Base-by-base conservation (phyloP, 1,284 basidiomycete species). In the Sutorius eximius region DNA sequence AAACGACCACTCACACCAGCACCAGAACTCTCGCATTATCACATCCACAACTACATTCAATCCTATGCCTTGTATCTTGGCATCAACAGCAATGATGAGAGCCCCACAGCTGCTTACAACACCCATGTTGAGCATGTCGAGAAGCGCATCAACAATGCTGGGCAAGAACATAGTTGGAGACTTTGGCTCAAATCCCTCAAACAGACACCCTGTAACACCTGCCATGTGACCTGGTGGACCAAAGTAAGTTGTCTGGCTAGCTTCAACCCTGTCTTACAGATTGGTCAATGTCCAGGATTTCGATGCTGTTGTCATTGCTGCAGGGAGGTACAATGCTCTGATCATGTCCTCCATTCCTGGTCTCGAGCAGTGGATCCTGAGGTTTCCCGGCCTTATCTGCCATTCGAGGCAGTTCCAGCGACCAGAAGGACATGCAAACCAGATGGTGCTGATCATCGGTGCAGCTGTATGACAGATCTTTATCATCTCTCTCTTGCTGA, bases 81-180 rank as follows among this genome's bases (percentile, higher is more conserved):
- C 10, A 52, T 76, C 24, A 78, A 79, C 53, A 71, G 67, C 52
- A 76, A 77, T 51, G 77, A 79, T 51, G 62, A 65, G 8, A 77
- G 71, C 52, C 67, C 71, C 0, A 57, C 74, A n/a, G 64, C 73
- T 1, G 71, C 70, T 1, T 81, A 76, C 63, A 76, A 78, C 59
- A 82, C 81, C 1, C 74, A 80, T 0, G 79, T 82, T 0, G 80
- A 82, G 59, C 69, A 63, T 3, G 70, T 75, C 9, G 70, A 77
- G 50, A 80, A 80, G 56, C 64, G 65, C 6, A 60, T 71, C 24
- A 66, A 71, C 49, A 57, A 63, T 4, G 52, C 56, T 3, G 71
- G 70, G 0, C 49, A 67, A 45, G 66, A 73, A n/a, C 64, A 59
- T 38, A 75, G 73, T 22, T 81, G 70, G 79, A 74, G 64, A 7